Base-by-base conservation (phyloP, 208 protist species). In the Acanthamoeba triangularis region DNA sequence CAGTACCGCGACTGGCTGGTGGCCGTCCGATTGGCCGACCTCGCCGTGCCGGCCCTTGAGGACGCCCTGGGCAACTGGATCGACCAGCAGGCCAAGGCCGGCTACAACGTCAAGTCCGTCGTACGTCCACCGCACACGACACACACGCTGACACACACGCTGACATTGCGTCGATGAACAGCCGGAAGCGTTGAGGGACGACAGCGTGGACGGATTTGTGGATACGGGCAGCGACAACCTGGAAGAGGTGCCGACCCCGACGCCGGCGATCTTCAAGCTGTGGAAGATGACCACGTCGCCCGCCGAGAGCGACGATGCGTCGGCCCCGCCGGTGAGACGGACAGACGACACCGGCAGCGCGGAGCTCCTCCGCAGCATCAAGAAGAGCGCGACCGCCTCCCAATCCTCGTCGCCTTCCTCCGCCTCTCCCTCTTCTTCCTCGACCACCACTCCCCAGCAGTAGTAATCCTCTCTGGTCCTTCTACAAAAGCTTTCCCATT, bases 1-100 rank as follows among this genome's bases (percentile, higher is more conserved):
- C 20, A 30, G n/a, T 67, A 91, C 84, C 33, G 74, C 41, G 28
- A 84, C 35, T 84, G 74, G 74, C 74, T 84, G 20, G 47, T 84
- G 23, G 11, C 16, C 20, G 11, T 52, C 23, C 74, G 74, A 28
- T 16, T 84, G 74, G 37, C 41, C 44, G 74, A 84, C 20, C 30
- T 84, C 20, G 41, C 35, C 33, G 2, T 30, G 20, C 74, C 74
- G 2, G 37, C 4, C 30, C 14, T 84, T 11, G 37, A 44, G 41
- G 23, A 84, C 30, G 47, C n/a, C 74, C 18, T 84, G 4, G 74
- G 11, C 13, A n/a, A 11, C 37, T 84, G n/a, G 35, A 11, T 84
- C 44, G 74, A 84, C 14, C n/a, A 16, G n/a, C 14, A 80, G 69
- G 69, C 69, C 69, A n/a, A 37, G n/a, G 69, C 23, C n/a, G 69